Evolutionary conservation across 345 rosid genomes (phyloP).

Genomic region (Streptanthus diversifolius): DNA sequence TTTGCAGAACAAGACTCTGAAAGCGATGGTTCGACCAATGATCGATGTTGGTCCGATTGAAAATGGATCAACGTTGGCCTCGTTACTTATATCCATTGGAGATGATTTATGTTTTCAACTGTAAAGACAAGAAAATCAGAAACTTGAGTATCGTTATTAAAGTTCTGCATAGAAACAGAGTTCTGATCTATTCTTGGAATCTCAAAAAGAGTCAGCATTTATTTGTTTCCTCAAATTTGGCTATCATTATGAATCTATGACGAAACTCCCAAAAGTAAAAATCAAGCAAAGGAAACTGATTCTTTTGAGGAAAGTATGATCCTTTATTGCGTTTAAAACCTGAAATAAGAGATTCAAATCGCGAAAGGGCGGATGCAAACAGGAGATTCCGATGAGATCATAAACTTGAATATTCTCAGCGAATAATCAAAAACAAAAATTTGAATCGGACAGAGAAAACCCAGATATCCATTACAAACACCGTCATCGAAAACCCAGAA

Average conservation of each 20-base stretch:
- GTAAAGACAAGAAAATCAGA: background rate
- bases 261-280: background rate
- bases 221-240: background rate
- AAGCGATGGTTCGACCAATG: conserved; percentile 83
- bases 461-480: background rate
- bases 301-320: background rate
- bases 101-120: conserved; percentile 5
- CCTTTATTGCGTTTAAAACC: background rate
- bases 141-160: background rate
- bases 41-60: conserved; percentile 86
- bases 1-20: conserved; percentile 73
- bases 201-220: conserved; percentile 6
- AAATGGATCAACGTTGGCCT: conserved; percentile 75
- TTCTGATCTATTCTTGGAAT: conserved; percentile 19
- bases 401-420: background rate
- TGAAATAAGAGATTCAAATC: background rate
- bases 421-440: background rate
- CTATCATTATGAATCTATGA: background rate
- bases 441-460: conserved; percentile 1
- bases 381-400: background rate
- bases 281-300: background rate
- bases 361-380: background rate
- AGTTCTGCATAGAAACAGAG: conserved; percentile 8
- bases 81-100: conserved; percentile 85
- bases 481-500: background rate